Conservation (phyloP, 163 green algal genomes). For the Scenedesmus sp. region DNA sequence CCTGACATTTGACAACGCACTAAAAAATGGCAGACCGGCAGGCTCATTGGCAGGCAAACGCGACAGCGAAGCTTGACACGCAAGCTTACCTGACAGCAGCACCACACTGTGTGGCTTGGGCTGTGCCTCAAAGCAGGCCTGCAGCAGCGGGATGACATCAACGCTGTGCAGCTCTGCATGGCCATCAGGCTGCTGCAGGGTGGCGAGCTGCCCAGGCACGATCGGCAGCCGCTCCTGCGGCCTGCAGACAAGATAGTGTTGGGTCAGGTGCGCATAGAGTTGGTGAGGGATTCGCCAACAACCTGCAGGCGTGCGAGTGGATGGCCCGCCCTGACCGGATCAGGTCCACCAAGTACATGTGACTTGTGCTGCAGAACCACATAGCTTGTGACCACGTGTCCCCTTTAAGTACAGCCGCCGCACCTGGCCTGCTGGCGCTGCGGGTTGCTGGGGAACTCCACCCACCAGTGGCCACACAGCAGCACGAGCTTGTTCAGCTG, state of each 20-base stretch:
- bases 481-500: too few relatives aligned
- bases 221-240: background rate
- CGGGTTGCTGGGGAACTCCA: conserved; percentile 51
- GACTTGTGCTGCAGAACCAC: too few relatives aligned
- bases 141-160: conserved; percentile 37
- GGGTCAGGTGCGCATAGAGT: too few relatives aligned
- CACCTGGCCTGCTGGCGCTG: background rate
- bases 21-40: background rate
- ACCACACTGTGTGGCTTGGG: background rate
- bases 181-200: conserved; percentile 4
- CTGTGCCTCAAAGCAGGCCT: conserved; percentile 23
- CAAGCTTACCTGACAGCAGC: conserved; percentile 32
- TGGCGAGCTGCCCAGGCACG: background rate
- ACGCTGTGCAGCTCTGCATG: background rate
- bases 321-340: too few relatives aligned
- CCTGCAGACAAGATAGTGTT: background rate
- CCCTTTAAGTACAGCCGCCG: too few relatives aligned
- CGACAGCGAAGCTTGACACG: background rate
- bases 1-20: background rate
- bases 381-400: too few relatives aligned
- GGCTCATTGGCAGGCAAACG: background rate
- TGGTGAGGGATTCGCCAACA: too few relatives aligned
- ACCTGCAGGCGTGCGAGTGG: too few relatives aligned
- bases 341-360: too few relatives aligned
- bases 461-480: conserved; percentile 49